A percentile compares a stretch with the other conserved stretches of the same genome.
Conservation (phyloP, 2,329 filamentous ascomycete species). For the Ustulina deusta region DNA sequence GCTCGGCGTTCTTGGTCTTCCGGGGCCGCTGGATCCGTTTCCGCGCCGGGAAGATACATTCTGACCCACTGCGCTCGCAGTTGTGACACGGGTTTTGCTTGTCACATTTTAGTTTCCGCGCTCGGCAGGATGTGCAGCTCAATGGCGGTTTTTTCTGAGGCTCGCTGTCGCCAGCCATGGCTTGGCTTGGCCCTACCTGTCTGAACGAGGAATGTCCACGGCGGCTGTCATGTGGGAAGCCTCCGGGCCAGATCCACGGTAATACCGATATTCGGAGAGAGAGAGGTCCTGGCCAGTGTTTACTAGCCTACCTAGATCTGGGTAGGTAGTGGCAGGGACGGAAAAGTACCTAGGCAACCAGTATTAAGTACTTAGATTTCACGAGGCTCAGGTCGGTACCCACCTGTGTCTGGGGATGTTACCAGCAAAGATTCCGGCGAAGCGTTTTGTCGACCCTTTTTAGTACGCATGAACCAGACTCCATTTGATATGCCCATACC, state of each 20-base stretch:
- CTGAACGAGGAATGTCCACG: background rate
- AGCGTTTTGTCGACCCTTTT: background rate
- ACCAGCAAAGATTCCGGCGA: background rate
- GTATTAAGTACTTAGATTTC: background rate
- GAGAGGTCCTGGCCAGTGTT: no score
- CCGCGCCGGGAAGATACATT: slow-evolving; percentile 62
- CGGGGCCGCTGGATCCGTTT: slow-evolving; percentile 58
- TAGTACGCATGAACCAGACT: slow-evolving; percentile 6
- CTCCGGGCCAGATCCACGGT: slow-evolving; percentile 2
- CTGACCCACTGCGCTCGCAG: slow-evolving; percentile 60
- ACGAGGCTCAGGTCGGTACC: no score
- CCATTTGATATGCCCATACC: background rate
- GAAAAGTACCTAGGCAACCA: background rate
- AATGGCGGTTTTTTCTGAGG: slow-evolving; percentile 54
- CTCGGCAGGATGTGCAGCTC: slow-evolving; percentile 71
- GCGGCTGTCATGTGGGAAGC: background rate
- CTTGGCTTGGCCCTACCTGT: slow-evolving; percentile 8
- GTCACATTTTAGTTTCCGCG: slow-evolving; percentile 72
- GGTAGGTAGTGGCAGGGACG: background rate
- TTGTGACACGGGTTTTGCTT: slow-evolving; percentile 67
- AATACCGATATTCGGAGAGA: slow-evolving; percentile 12
- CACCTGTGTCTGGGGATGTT: background rate
- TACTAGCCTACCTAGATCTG: background rate
- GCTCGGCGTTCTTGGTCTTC: slow-evolving; percentile 57
- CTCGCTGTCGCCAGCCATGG: slow-evolving; percentile 28